Evolutionary conservation across 495 filamentous ascomycete genomes (phyloP), one percentile per base, ranked within the genome.

Genomic region (Hypoxylon perforatum): DNA sequence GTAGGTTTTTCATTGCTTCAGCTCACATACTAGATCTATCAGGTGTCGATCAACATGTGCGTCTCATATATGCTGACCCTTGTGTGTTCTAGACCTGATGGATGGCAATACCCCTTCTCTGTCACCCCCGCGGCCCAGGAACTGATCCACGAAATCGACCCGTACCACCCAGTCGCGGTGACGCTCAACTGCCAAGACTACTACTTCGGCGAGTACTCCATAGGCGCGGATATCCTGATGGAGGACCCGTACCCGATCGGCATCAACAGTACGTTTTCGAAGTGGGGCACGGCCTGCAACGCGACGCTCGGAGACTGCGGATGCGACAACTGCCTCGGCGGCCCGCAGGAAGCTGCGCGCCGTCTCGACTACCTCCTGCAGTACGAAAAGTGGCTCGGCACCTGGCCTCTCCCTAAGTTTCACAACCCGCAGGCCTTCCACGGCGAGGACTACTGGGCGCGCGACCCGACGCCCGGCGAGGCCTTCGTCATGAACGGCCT

Each of bases 121-220:
- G 73, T 77, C 0, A 76, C 80, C 0, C 47, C 63, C 0, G 57
- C 70, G 0, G 78, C 80, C 0, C 73, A 79, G 25, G 69, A 78
- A 4, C 70, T 82, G 1, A 81, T 92, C 65, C 81, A 82, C 45
- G 57, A 63, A 0, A 69, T 89, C 0, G 90, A 92, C 73, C 88
- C 88, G 0, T 91, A 90, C 72, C 90, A 91, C 72, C 90, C 89
- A 0, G 83, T 90, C 4, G 85, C 84, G 0, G 77, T 91, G 0
- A 84, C 84, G 0, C 80, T 92, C 23, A 91, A 91, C 75, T 92
- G 90, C 81, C 81, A 84, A 38, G 86, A 91, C 70, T 92, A 88
- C 75, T 84, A 88, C 70, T 92, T 88, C 70, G 71, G 67, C n/a
- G 70, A 84, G 3, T 91, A 92, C 75, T 73, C 82, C 0, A 62